phyloP scores from a whole-genome alignment of 1,284 basidiomycete genomes.

The Ustilago loliicola region DNA sequence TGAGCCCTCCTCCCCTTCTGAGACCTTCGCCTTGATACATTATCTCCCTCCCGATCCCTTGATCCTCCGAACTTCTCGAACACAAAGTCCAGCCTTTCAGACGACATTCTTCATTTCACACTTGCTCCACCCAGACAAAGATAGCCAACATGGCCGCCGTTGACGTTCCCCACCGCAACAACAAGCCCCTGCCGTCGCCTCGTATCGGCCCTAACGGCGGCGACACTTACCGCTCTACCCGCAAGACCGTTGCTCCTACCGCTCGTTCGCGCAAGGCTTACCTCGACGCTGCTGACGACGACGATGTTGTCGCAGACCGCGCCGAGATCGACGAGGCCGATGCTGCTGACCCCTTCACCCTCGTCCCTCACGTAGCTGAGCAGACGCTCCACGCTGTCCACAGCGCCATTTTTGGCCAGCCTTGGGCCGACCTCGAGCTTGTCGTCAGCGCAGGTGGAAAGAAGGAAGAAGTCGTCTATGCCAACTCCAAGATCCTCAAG shows the following conservation, averaged over 20 bases:
- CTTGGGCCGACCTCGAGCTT: conserved; percentile 46
- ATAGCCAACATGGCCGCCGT: conserved; percentile 26
- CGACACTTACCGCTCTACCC: conserved; percentile 14
- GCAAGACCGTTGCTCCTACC: conserved; percentile 4
- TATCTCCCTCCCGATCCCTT: neutral
- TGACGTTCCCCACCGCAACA: conserved; percentile 21
- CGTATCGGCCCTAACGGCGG: conserved; percentile 12
- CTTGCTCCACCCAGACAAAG: neutral
- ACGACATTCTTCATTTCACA: neutral
- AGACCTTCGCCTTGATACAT: neutral
- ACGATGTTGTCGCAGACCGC: conserved; percentile 14
- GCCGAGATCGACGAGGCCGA: conserved; percentile 39
- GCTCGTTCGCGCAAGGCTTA: conserved; percentile 18
- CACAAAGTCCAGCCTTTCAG: neutral
- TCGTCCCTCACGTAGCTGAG: conserved; percentile 44
- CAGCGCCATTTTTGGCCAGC: conserved; percentile 42
- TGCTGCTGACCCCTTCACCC: conserved; percentile 33
- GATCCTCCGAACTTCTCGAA: neutral
- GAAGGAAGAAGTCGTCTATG: conserved; percentile 40
- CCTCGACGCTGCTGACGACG: conserved; percentile 18
- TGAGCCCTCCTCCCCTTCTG: neutral
- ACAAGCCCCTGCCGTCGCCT: conserved; percentile 33
- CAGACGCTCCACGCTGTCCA: conserved; percentile 48
- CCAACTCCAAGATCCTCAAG: conserved; percentile 40
- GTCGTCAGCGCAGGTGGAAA: conserved; percentile 33